These are phyloP conservation scores for Ogataea thermomethanolica DNA, from an alignment of 805 yeast genomes.

Conservation along the genomic window DNA sequence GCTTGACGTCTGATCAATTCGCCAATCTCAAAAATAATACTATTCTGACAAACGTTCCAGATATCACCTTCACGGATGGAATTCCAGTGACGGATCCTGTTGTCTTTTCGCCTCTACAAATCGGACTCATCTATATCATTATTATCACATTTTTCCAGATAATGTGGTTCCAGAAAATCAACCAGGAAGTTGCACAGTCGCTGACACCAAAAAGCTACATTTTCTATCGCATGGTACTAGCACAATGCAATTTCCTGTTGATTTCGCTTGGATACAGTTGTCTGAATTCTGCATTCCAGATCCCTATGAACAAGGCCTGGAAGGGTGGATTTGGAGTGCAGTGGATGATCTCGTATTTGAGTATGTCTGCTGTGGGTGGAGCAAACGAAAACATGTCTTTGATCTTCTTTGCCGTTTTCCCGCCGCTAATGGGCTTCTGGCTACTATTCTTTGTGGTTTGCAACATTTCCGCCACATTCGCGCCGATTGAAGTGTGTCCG, in stretches of 20 bases:
- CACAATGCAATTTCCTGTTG: constrained; percentile 53
- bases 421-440: constrained; percentile 72
- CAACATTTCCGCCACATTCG: constrained; percentile 67
- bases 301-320: constrained; percentile 53
- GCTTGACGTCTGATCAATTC: constrained; percentile 24
- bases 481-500: constrained; percentile 58
- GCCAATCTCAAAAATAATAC: constrained; percentile 19
- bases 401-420: constrained; percentile 47
- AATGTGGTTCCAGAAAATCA: constrained; percentile 54
- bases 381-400: constrained; percentile 64
- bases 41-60: constrained; percentile 23
- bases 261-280: constrained; percentile 56
- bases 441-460: constrained; percentile 63
- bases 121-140: constrained; percentile 70
- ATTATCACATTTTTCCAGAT: constrained; percentile 72
- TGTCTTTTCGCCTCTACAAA: constrained; percentile 64
- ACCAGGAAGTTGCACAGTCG: constrained; percentile 46
- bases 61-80: constrained; percentile 36
- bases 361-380: constrained; percentile 76
- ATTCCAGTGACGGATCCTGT: constrained; percentile 50
- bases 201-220: constrained; percentile 42
- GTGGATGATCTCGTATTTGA: constrained; percentile 66
- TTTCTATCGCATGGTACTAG: constrained; percentile 47
- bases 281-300: constrained; percentile 66
- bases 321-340: constrained; percentile 66